Percentiles rank a stretch among this genome's conserved stretches.
These are phyloP conservation scores for Rutstroemia sydowiana DNA, from an alignment of 2,329 filamentous ascomycete genomes.

Conservation along the genomic window DNA sequence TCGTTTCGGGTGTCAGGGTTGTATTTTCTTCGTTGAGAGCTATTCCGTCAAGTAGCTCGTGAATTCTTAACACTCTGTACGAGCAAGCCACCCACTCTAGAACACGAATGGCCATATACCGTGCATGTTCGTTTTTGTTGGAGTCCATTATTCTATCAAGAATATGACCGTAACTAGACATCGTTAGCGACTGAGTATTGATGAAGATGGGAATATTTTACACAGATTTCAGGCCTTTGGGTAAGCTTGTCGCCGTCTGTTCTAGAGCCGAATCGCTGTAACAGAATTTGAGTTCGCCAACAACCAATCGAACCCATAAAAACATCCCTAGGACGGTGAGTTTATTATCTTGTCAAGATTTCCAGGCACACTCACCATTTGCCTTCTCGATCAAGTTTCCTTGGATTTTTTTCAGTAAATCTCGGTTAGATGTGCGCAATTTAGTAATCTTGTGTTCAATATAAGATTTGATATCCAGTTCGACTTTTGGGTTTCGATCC, in stretches of 20 bases:
- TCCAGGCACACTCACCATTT: slow-evolving; percentile 6
- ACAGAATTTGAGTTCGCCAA: slow-evolving; percentile 6
- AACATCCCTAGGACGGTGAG: slow-evolving; percentile 11
- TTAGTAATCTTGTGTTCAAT: slow-evolving; percentile 9
- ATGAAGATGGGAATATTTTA: too few species aligned
- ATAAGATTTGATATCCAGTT: slow-evolving; percentile 3
- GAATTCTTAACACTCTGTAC: slow-evolving; percentile 8
- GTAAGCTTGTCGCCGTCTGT: slow-evolving; percentile 1
- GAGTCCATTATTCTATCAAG: slow-evolving; percentile 8
- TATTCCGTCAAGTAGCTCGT: slow-evolving; percentile 12
- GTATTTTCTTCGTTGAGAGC: not conserved
- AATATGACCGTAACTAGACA: not conserved
- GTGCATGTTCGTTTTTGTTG: not conserved
- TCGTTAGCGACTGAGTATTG: not conserved
- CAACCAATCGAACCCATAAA: slow-evolving; percentile 13
- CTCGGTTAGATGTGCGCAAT: slow-evolving; percentile 4
- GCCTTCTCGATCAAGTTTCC: slow-evolving; percentile 10
- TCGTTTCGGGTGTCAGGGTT: not conserved
- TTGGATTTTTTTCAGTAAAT: slow-evolving; percentile 9
- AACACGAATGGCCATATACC: slow-evolving; percentile 1
- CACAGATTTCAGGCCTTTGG: slow-evolving; percentile 13
- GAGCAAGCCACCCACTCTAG: slow-evolving; percentile 14
- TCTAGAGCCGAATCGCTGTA: slow-evolving; percentile 11
- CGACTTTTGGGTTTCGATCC: slow-evolving; percentile 8
- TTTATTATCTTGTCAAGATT: not conserved